Conservation (phyloP, 2,329 filamentous ascomycete species). For the Penicillium verrucosum region DNA sequence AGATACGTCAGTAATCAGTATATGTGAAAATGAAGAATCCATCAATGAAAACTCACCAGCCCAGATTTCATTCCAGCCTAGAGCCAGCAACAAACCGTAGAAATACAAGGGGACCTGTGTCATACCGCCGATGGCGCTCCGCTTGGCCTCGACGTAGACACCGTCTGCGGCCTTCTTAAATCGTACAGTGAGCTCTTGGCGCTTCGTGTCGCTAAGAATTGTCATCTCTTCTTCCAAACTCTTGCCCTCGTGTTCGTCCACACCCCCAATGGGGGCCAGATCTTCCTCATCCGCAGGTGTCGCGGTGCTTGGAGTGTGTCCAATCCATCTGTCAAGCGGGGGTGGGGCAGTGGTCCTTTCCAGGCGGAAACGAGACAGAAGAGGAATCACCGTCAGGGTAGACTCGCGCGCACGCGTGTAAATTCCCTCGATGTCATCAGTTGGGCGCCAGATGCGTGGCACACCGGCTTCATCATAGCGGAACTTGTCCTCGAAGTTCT, state of each 20-base stretch:
- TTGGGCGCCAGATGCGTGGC: slow-evolving; percentile 92
- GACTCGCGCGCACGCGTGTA: slow-evolving; percentile 92
- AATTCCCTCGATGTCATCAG: slow-evolving; percentile 92
- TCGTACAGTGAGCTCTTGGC: slow-evolving; percentile 83
- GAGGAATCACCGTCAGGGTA: slow-evolving; percentile 83
- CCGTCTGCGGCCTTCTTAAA: slow-evolving; percentile 99
- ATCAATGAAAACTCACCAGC: slow-evolving; percentile 63
- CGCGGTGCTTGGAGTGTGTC: slow-evolving; percentile 68
- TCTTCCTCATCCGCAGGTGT: slow-evolving; percentile 88
- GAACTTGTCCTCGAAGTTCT: slow-evolving; percentile 99
- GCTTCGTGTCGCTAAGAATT: slow-evolving; percentile 83
- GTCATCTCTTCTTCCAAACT: slow-evolving; percentile 95
- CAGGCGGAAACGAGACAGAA: slow-evolving; percentile 80
- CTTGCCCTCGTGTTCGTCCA: slow-evolving; percentile 93
- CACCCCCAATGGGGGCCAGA: slow-evolving; percentile 79
- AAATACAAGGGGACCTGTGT: slow-evolving; percentile 94
- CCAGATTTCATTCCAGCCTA: slow-evolving; percentile 98
- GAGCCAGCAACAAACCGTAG: slow-evolving; percentile 78
- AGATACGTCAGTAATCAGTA: slow-evolving; percentile 4
- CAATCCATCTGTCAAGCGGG: slow-evolving; percentile 80
- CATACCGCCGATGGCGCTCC: slow-evolving; percentile 91
- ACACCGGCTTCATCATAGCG: slow-evolving; percentile 94
- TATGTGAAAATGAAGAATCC: slow-evolving; percentile 6
- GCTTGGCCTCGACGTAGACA: slow-evolving; percentile 96
- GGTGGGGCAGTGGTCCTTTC: slow-evolving; percentile 71